These are phyloP conservation scores for Mycosarcoma mackinlayi DNA, from an alignment of 1,284 basidiomycete genomes.

Conservation along the genomic window DNA sequence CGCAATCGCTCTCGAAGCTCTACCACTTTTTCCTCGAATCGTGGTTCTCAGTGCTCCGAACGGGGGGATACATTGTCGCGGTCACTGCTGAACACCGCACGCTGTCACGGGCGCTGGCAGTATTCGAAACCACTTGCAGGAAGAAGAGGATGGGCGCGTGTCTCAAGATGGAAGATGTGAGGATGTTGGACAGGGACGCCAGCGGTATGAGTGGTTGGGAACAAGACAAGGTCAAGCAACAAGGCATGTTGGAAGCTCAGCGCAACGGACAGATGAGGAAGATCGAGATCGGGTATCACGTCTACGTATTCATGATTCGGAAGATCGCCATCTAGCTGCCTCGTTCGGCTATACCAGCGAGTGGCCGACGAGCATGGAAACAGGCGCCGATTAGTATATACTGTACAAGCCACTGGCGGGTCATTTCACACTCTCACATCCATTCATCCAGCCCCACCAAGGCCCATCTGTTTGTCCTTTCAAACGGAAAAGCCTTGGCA, in stretches of 20 bases:
- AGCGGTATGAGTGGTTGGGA: constrained; percentile 8
- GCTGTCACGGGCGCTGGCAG: constrained; percentile 28
- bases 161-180: constrained; percentile 29
- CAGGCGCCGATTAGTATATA: too few relatives aligned
- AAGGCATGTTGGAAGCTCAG: constrained; percentile 30
- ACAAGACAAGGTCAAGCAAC: constrained; percentile 33
- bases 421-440: too few relatives aligned
- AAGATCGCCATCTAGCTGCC: constrained; percentile 29
- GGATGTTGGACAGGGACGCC: constrained; percentile 12
- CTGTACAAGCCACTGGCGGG: too few relatives aligned
- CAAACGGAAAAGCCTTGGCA: too few relatives aligned
- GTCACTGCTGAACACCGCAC: constrained; percentile 49
- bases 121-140: constrained; percentile 40
- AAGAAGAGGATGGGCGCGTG: constrained; percentile 28
- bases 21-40: constrained; percentile 40
- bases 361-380: too few relatives aligned
- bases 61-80: constrained; percentile 37
- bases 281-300: constrained; percentile 53
- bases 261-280: constrained; percentile 39
- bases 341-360: too few relatives aligned
- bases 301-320: constrained; percentile 42
- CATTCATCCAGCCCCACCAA: too few relatives aligned
- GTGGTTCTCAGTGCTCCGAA: constrained; percentile 41
- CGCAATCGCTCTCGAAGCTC: constrained; percentile 36
- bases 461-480: too few relatives aligned